Percentiles rank a stretch among this genome's conserved stretches.
These are phyloP conservation scores for Sclerotinia trifoliorum DNA, from an alignment of 2,329 filamentous ascomycete species.

Conservation along the genomic window DNA sequence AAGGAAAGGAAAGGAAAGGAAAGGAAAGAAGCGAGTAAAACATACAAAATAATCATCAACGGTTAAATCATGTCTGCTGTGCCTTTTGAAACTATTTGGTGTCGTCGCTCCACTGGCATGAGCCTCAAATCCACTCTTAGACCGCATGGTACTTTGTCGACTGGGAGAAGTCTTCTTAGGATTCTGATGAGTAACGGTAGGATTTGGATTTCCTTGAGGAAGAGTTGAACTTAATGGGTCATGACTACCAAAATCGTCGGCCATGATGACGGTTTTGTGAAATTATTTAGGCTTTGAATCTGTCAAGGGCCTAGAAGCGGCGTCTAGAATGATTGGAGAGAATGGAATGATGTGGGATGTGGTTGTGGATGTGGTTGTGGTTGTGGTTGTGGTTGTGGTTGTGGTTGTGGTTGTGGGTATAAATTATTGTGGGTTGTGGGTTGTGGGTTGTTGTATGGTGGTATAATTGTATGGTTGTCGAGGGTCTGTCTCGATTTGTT, in stretches of 20 bases:
- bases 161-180: neutral
- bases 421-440: neutral
- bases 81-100: conserved; percentile 21
- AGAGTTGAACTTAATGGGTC: conserved; percentile 13
- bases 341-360: neutral
- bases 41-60: conserved; percentile 37
- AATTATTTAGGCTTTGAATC: neutral
- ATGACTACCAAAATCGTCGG: conserved; percentile 11
- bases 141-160: conserved; percentile 20
- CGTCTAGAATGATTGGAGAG: conserved; percentile 5
- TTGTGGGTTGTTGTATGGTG: too few species aligned
- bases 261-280: conserved; percentile 18
- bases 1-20: too few species aligned
- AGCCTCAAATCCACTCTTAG: conserved; percentile 9
- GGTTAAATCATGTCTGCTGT: conserved; percentile 24
- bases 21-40: neutral
- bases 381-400: neutral
- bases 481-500: conserved; percentile 1
- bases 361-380: too few species aligned
- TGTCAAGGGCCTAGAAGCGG: neutral
- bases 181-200: neutral
- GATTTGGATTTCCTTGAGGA: conserved; percentile 1
- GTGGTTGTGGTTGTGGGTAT: neutral
- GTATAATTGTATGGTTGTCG: neutral
- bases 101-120: conserved; percentile 16